These are phyloP conservation scores for Mycena polygramma DNA, from an alignment of 768 basidiomycete genomes.

Conservation along the genomic window DNA sequence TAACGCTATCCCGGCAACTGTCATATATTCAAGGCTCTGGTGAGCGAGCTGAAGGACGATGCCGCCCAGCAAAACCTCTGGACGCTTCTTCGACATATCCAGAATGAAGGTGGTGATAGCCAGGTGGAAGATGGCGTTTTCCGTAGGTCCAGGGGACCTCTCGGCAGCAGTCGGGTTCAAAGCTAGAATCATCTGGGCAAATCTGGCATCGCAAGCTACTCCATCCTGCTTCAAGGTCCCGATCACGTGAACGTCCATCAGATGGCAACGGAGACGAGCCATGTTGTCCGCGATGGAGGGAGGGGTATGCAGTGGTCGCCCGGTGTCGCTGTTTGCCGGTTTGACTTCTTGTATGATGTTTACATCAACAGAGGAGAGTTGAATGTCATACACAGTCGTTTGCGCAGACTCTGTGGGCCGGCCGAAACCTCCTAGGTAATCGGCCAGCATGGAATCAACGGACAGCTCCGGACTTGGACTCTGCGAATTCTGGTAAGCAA, in stretches of 20 bases:
- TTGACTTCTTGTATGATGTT: constrained; percentile 63
- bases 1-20: constrained; percentile 50
- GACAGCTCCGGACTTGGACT: constrained; percentile 51
- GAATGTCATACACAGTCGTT: constrained; percentile 56
- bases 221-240: background rate
- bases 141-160: constrained; percentile 1
- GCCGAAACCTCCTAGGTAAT: constrained; percentile 51
- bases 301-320: constrained; percentile 34
- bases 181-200: constrained; percentile 12
- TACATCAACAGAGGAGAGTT: constrained; percentile 55
- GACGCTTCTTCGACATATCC: constrained; percentile 15
- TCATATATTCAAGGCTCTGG: constrained; percentile 57
- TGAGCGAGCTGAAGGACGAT: constrained; percentile 50
- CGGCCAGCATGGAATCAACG: constrained; percentile 59
- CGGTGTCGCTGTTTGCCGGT: constrained; percentile 48
- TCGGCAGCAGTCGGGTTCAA: constrained; percentile 18
- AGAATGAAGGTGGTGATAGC: constrained; percentile 12
- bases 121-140: constrained; percentile 9
- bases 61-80: constrained; percentile 17
- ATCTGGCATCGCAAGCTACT: constrained; percentile 14
- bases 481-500: constrained; percentile 39
- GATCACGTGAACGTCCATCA: constrained; percentile 24
- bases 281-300: constrained; percentile 21
- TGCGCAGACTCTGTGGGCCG: constrained; percentile 36
- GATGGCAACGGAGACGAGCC: constrained; percentile 16